Base-by-base conservation (phyloP, 1,284 basidiomycete species). In the Cerrena zonata region DNA sequence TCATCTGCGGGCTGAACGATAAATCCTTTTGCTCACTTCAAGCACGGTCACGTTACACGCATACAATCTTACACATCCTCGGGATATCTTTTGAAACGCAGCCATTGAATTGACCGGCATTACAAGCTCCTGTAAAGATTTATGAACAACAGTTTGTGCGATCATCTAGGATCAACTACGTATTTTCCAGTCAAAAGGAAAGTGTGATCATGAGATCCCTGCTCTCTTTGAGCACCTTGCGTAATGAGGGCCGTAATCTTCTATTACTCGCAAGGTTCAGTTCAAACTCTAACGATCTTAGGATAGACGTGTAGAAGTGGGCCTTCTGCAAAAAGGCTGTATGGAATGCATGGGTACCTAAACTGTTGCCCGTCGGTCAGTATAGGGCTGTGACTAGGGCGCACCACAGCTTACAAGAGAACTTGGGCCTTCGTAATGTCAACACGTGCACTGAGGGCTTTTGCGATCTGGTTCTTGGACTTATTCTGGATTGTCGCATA, bases 341-440 rank as follows among this genome's bases (percentile, higher is more conserved):
- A 56, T 81, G 73, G 62, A 93, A 90, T 1, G 91, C 91, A 53
- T 84, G 81, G 42, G 74, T 76, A 13, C 91, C 90, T n/a, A 94
- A 74, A 84, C 91, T 94, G 59, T 94, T n/a, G n/a, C n/a, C n/a
- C n/a, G n/a, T n/a, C n/a, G 21, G 27, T 41, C 19, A 42, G 40
- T 4, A 34, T 21, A 57, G 72, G 74, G 15, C 74, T 75, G 21
- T 10, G 41, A 22, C 2, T 21, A 13, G 34, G 4, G 41, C 12
- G 36, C 24, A 18, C 2, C 5, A 19, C 30, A 26, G 65, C 79
- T 65, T 60, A 91, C 90, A 85, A 91, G 24, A 75, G 61, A 30
- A 86, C 80, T 37, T 78, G 71, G 2, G 62, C 54, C 63, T 78
- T 82, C 46, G 76, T 67, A 43, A 85, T 63, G 15, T 68, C 63